phyloP scores from a whole-genome alignment of 2,329 filamentous ascomycete species.

The Cercospora zeae-maydis region DNA sequence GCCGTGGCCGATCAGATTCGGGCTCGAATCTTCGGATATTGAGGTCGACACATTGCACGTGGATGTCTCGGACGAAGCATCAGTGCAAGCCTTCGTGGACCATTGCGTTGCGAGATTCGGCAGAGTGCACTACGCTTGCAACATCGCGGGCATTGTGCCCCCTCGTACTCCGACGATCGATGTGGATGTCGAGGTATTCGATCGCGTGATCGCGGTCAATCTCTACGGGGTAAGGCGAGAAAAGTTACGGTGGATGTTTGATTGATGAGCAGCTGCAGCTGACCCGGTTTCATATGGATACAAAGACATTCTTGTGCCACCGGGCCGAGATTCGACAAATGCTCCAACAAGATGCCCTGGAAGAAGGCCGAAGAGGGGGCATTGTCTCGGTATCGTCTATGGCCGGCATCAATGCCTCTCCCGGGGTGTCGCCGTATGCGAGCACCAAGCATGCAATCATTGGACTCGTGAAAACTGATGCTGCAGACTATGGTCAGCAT shows the following conservation, averaged over 20 bases:
- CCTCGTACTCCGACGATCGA: background rate
- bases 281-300: background rate
- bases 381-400: background rate
- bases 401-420: background rate
- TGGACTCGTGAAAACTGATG: background rate
- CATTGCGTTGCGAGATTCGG: background rate
- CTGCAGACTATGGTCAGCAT: background rate
- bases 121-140: background rate
- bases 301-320: background rate
- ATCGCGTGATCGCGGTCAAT: background rate
- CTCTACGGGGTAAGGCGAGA: background rate
- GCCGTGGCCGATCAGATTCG: background rate
- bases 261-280: too few species aligned
- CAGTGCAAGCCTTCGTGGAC: background rate
- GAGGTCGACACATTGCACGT: background rate
- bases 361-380: background rate
- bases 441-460: background rate
- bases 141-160: background rate
- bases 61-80: background rate
- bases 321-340: background rate
- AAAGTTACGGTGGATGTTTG: too few species aligned
- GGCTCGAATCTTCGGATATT: background rate
- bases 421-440: background rate
- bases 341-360: background rate
- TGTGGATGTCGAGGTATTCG: background rate